Evolutionary conservation across 2,329 filamentous ascomycete species (phyloP).

Genomic region (Fusarium sp.): DNA sequence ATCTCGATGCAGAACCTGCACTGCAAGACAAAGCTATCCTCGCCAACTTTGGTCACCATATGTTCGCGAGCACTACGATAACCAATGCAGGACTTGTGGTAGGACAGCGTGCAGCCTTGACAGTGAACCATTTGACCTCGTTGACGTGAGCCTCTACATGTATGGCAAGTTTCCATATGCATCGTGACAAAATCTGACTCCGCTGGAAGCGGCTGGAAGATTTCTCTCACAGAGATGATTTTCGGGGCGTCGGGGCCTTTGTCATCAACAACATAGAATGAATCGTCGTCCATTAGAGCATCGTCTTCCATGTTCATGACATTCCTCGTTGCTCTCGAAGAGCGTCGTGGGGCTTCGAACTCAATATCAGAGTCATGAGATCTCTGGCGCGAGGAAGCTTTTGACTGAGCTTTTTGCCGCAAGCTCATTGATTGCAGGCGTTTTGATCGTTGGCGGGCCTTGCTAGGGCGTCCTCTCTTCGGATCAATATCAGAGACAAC

Average conservation of each 20-base stretch:
- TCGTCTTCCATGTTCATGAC: slow-evolving; percentile 61
- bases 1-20: slow-evolving; percentile 85
- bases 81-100: slow-evolving; percentile 86
- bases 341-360: slow-evolving; percentile 63
- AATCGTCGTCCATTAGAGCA: slow-evolving; percentile 69
- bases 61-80: slow-evolving; percentile 81
- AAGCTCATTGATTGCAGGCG: slow-evolving; percentile 34
- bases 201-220: slow-evolving; percentile 71
- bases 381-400: slow-evolving; percentile 27
- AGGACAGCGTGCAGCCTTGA: slow-evolving; percentile 87
- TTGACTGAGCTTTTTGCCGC: slow-evolving; percentile 15
- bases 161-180: slow-evolving; percentile 78
- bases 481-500: slow-evolving; percentile 53
- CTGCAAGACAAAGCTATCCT: slow-evolving; percentile 85
- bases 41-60: slow-evolving; percentile 83
- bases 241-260: slow-evolving; percentile 60
- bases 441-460: slow-evolving; percentile 36
- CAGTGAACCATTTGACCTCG: slow-evolving; percentile 81
- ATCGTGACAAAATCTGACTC: slow-evolving; percentile 74
- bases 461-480: slow-evolving; percentile 40
- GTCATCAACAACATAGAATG: slow-evolving; percentile 61
- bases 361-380: slow-evolving; percentile 61
- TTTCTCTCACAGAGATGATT: slow-evolving; percentile 75
- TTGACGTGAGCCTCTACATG: slow-evolving; percentile 65
- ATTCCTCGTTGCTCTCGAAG: slow-evolving; percentile 58